Evolutionary conservation across 805 yeast genomes (phyloP).

Genomic region (Wickerhamiella musiphila): DNA sequence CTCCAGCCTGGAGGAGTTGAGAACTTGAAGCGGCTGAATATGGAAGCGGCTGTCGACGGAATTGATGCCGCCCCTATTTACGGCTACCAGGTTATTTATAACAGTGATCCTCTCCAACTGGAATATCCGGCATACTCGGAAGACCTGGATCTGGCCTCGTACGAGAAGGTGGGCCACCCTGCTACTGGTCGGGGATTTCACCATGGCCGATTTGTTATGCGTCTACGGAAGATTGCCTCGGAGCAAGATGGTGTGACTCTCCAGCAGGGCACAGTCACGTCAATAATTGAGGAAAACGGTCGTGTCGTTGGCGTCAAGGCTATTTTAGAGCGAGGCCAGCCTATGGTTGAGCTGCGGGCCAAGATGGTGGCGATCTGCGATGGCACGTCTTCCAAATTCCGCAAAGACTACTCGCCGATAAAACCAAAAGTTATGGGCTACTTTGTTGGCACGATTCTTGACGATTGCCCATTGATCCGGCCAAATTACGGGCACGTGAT

Average conservation of each 20-base stretch:
- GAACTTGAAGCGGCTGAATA: constrained; percentile 66
- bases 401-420: constrained; percentile 51
- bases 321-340: too few species aligned
- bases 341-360: constrained; percentile 13
- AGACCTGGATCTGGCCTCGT: constrained; percentile 4
- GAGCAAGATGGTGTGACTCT: constrained; percentile 58
- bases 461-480: constrained; percentile 58
- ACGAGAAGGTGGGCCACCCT: constrained; percentile 5
- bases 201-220: constrained; percentile 74
- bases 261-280: constrained; percentile 69
- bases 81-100: constrained; percentile 68
- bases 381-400: constrained; percentile 85
- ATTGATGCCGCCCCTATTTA: constrained; percentile 61
- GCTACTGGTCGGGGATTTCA: constrained; percentile 75
- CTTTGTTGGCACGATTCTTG: constrained; percentile 68
- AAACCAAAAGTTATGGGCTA: constrained; percentile 62
- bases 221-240: constrained; percentile 54
- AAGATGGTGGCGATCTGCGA: constrained; percentile 62
- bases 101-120: constrained; percentile 38
- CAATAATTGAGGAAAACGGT: constrained; percentile 32
- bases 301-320: constrained; percentile 63
- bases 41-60: constrained; percentile 54
- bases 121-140: constrained; percentile 37
- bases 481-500: constrained; percentile 79
- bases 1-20: constrained; percentile 94